These are phyloP conservation scores for Nakaseomyces uthaithaninus DNA, from an alignment of 1,139 yeast genomes.

Conservation along the genomic window DNA sequence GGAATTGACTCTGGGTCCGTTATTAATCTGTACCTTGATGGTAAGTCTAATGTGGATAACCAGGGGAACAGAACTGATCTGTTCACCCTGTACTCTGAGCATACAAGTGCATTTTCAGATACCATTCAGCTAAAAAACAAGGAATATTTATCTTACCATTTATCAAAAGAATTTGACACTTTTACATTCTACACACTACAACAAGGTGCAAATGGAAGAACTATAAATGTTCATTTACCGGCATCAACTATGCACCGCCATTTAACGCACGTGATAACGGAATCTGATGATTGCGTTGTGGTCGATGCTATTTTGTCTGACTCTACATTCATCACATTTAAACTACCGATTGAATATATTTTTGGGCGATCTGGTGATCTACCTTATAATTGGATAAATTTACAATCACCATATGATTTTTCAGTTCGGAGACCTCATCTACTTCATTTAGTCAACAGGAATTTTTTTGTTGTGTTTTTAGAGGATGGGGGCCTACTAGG, in stretches of 20 bases:
- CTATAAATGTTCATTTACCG: conserved; percentile 24
- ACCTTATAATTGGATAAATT: conserved; percentile 47
- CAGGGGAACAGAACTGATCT: neutral
- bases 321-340: conserved; percentile 34
- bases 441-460: conserved; percentile 40
- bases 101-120: conserved; percentile 19
- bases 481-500: conserved; percentile 66
- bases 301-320: conserved; percentile 25
- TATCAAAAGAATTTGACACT: conserved; percentile 17
- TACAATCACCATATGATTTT: conserved; percentile 66
- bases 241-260: conserved; percentile 22
- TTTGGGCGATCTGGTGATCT: conserved; percentile 14
- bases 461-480: conserved; percentile 46
- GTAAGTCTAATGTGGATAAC: neutral
- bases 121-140: conserved; percentile 16
- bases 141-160: conserved; percentile 23
- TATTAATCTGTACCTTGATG: conserved; percentile 4
- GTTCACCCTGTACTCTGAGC: conserved; percentile 9
- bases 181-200: conserved; percentile 23
- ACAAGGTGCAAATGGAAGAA: conserved; percentile 17
- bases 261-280: conserved; percentile 19
- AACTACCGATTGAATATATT: conserved; percentile 27
- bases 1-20: neutral
- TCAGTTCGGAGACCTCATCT: conserved; percentile 58
- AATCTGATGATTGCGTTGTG: conserved; percentile 14